A percentile compares a stretch with the other conserved stretches of the same genome.
These are phyloP conservation scores for Dinochytrium kinnereticum DNA, from an alignment of 371 early-diverging fungal genomes.

Conservation along the genomic window DNA sequence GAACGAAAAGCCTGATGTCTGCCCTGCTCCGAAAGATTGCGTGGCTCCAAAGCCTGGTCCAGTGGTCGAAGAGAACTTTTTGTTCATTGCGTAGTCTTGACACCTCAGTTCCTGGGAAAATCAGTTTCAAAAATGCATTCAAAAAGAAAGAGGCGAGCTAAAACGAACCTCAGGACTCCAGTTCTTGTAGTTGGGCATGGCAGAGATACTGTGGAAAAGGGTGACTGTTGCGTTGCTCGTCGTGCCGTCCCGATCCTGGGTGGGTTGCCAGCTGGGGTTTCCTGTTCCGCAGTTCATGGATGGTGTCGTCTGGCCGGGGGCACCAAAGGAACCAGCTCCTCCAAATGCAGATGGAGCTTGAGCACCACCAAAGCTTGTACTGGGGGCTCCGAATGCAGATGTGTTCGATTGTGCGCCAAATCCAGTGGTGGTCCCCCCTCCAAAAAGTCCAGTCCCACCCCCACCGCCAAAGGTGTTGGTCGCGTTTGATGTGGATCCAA, in stretches of 20 bases:
- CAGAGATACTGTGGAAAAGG: slow-evolving; percentile 77
- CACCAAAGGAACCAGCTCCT: slow-evolving; percentile 37
- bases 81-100: slow-evolving; percentile 86
- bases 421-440: slow-evolving; percentile 34
- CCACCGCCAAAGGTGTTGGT: slow-evolving; percentile 28
- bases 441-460: slow-evolving; percentile 50
- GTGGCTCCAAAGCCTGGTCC: slow-evolving; percentile 34
- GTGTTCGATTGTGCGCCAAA: slow-evolving; percentile 34
- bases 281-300: slow-evolving; percentile 71
- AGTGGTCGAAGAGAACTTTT: slow-evolving; percentile 60
- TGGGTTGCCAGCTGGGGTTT: slow-evolving; percentile 71
- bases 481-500: neutral
- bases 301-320: slow-evolving; percentile 49
- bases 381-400: slow-evolving; percentile 60
- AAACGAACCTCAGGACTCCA: slow-evolving; percentile 76
- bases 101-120: slow-evolving; percentile 77
- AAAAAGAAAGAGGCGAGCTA: neutral
- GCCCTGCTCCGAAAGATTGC: too few relatives aligned
- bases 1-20: too few relatives aligned
- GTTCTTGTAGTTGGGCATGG: slow-evolving; percentile 88
- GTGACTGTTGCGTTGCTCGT: slow-evolving; percentile 49
- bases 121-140: neutral
- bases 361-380: slow-evolving; percentile 39
- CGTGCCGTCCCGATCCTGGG: slow-evolving; percentile 71
- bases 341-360: slow-evolving; percentile 16